Percentiles rank a stretch among this genome's conserved stretches.
Conservation (phyloP, 768 basidiomycete species). For the Lyophyllum shimeji region DNA sequence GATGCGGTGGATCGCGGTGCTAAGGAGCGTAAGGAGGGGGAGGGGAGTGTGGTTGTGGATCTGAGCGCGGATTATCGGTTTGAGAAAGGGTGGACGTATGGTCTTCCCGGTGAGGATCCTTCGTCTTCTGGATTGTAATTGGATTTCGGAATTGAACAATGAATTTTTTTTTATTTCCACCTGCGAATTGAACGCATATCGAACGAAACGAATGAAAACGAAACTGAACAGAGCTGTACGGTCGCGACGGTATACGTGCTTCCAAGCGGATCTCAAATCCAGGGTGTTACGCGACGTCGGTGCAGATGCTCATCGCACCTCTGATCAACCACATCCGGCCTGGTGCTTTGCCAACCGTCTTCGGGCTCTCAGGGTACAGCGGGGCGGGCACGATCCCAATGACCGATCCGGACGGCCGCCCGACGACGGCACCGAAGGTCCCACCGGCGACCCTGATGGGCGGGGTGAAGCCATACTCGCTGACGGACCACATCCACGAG, state of each 20-base stretch:
- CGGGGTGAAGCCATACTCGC: conserved; percentile 79
- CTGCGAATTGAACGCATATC: conserved; percentile 2
- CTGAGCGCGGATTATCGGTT: conserved; percentile 95
- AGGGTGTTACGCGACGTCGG: conserved; percentile 94
- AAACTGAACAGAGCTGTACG: conserved; percentile 87
- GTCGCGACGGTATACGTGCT: conserved; percentile 60
- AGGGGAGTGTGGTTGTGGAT: conserved; percentile 83
- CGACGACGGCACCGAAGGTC: conserved; percentile 80
- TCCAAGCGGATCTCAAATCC: conserved; percentile 94
- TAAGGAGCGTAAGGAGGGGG: conserved; percentile 46
- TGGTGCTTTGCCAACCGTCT: conserved; percentile 73
- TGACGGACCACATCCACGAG: conserved; percentile 99
- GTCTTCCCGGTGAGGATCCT: conserved; percentile 91
- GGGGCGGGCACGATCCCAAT: conserved; percentile 89
- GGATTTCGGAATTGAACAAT: conserved; percentile 21
- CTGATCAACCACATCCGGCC: conserved; percentile 70
- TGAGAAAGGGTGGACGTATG: conserved; percentile 94
- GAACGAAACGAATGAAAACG: too few species aligned
- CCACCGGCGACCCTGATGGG: conserved; percentile 71
- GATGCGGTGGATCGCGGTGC: conserved; percentile 87
- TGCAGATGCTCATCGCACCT: conserved; percentile 90
- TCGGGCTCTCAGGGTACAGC: conserved; percentile 92
- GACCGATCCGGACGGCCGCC: conserved; percentile 64
- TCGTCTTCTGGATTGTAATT: conserved; percentile 34
- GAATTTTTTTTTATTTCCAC: conserved; percentile 23